Conservation (phyloP, 257 asterid species). For the Echites panduratus region DNA sequence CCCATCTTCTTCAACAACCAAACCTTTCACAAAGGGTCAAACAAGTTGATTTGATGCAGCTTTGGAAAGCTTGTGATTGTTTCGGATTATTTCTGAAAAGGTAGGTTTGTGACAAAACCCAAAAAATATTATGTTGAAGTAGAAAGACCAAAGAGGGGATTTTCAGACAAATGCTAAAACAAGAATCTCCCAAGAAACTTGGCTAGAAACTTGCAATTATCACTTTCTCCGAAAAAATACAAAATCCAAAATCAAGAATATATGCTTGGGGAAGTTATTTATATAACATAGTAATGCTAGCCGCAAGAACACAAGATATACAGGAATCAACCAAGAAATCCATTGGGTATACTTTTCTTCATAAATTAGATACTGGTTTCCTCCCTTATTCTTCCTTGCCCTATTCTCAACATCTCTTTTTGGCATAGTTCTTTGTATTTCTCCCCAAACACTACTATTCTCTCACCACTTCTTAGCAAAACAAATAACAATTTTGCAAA, state of each 20-base stretch:
- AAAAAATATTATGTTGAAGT: slow-evolving; percentile 55
- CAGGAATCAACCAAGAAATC: slow-evolving; percentile 78
- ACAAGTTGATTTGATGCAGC: no score
- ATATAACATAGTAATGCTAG: slow-evolving; percentile 54
- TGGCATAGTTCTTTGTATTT: slow-evolving; percentile 28
- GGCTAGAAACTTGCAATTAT: slow-evolving; percentile 41
- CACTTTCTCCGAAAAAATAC: background rate
- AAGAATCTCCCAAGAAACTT: slow-evolving; percentile 72
- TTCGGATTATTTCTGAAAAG: no score
- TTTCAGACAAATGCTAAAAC: slow-evolving; percentile 71
- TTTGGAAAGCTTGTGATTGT: no score
- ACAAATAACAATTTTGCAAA: background rate
- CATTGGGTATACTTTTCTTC: slow-evolving; percentile 47
- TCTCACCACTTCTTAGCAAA: background rate
- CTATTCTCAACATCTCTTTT: slow-evolving; percentile 55
- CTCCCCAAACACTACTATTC: background rate
- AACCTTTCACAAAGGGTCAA: no score
- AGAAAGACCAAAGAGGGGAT: slow-evolving; percentile 89
- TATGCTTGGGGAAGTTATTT: slow-evolving; percentile 61
- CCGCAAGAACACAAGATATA: slow-evolving; percentile 54
- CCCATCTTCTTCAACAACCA: no score
- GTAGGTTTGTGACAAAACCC: no score
- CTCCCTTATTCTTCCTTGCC: slow-evolving; percentile 31
- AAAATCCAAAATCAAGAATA: slow-evolving; percentile 14
- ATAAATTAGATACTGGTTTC: slow-evolving; percentile 10